A percentile compares a stretch with the other conserved stretches of the same genome.
phyloP scores from a whole-genome alignment of 2,329 filamentous ascomycete species.

The Cladophialophora psammophila region DNA sequence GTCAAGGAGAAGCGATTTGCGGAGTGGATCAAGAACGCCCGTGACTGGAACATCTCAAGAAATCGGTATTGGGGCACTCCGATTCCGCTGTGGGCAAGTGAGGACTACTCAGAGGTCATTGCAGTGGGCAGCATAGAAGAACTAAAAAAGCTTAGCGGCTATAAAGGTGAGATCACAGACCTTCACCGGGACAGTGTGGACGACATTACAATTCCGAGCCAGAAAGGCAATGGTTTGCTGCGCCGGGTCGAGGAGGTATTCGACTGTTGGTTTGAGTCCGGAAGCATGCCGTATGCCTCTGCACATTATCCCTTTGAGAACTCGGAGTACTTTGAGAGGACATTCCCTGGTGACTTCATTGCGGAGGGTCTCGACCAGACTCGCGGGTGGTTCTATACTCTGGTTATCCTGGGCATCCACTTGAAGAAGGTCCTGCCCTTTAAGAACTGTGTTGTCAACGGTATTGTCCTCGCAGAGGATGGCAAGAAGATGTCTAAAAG shows the following conservation, averaged over 20 bases:
- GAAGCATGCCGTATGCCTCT: slow-evolving; percentile 86
- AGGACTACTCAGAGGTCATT: slow-evolving; percentile 80
- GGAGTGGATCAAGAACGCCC: slow-evolving; percentile 83
- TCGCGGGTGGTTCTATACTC: slow-evolving; percentile 89
- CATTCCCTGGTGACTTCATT: slow-evolving; percentile 87
- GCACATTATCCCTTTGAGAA: slow-evolving; percentile 89
- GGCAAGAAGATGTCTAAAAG: slow-evolving; percentile 97
- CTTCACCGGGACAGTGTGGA: slow-evolving; percentile 88
- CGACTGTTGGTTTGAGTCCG: slow-evolving; percentile 92
- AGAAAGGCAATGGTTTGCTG: slow-evolving; percentile 78
- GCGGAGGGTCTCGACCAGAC: slow-evolving; percentile 89
- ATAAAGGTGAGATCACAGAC: slow-evolving; percentile 76
- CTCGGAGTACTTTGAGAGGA: slow-evolving; percentile 73
- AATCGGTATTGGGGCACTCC: slow-evolving; percentile 93
- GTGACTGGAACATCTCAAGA: slow-evolving; percentile 88
- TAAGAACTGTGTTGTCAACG: slow-evolving; percentile 88
- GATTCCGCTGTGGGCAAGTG: slow-evolving; percentile 83
- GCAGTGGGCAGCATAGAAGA: slow-evolving; percentile 82
- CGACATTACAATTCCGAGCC: slow-evolving; percentile 85
- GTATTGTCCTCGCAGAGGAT: slow-evolving; percentile 85
- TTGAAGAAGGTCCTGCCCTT: slow-evolving; percentile 82
- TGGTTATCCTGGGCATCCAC: slow-evolving; percentile 82
- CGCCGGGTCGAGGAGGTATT: slow-evolving; percentile 83
- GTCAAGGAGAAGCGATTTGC: slow-evolving; percentile 88
- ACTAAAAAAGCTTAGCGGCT: slow-evolving; percentile 79